phyloP scores from a whole-genome alignment of 257 asterid genomes.

The Solanum clarkiae region DNA sequence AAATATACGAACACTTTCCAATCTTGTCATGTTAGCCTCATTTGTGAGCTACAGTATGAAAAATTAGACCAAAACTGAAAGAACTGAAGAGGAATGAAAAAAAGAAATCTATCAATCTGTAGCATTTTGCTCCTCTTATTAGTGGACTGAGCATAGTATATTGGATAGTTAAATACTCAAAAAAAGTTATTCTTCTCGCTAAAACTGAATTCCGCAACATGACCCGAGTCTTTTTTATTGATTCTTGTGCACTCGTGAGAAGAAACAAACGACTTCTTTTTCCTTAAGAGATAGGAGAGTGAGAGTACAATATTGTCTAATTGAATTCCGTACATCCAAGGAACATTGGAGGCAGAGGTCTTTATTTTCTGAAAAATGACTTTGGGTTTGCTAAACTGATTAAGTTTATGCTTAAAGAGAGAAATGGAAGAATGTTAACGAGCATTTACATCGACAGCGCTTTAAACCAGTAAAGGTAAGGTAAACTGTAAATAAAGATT shows the following conservation, averaged over 20 bases:
- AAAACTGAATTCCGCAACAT: background rate
- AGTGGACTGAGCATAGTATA: background rate
- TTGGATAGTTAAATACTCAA: background rate
- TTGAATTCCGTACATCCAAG: background rate
- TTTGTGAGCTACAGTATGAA: background rate
- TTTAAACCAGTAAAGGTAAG: background rate
- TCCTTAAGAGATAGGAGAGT: background rate
- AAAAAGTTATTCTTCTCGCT: background rate
- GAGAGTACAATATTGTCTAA: background rate
- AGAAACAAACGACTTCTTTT: background rate
- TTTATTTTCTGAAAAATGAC: background rate
- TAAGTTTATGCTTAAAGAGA: background rate
- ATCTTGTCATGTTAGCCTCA: background rate
- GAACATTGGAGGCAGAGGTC: background rate
- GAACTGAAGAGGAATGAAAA: background rate
- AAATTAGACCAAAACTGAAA: background rate
- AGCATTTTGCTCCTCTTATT: background rate
- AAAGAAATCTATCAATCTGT: background rate
- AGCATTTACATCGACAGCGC: too few species aligned
- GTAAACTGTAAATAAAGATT: background rate
- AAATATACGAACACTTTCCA: background rate
- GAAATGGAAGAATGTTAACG: background rate
- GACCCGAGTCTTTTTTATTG: background rate
- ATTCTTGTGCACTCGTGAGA: background rate
- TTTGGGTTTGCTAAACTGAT: background rate